phyloP scores from a whole-genome alignment of 441 rosid genomes.

The Brassica balearica region DNA sequence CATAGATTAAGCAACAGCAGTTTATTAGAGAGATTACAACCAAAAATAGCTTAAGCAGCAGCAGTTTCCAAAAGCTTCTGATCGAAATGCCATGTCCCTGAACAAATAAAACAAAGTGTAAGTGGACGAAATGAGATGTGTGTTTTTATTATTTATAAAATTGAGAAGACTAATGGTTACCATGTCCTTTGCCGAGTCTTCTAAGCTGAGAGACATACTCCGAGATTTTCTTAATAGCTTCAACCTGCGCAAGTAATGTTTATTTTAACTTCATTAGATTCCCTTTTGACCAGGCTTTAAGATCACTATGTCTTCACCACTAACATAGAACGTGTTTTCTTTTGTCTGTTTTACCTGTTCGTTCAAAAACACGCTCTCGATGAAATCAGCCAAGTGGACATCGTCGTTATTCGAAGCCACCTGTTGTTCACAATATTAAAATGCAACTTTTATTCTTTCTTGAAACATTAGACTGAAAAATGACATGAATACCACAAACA shows the following conservation, averaged over 20 bases:
- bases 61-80: slow-evolving; percentile 59
- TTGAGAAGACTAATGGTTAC: slow-evolving; percentile 41
- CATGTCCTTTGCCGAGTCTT: slow-evolving; percentile 84
- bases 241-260: slow-evolving; percentile 51
- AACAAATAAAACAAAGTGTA: slow-evolving; percentile 9
- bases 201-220: slow-evolving; percentile 82
- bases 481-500: not conserved
- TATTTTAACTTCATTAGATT: slow-evolving; percentile 27
- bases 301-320: slow-evolving; percentile 25
- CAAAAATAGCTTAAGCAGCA: slow-evolving; percentile 43
- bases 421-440: slow-evolving; percentile 48
- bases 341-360: slow-evolving; percentile 64
- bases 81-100: slow-evolving; percentile 84
- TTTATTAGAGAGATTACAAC: slow-evolving; percentile 21
- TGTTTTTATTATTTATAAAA: not conserved
- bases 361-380: slow-evolving; percentile 61
- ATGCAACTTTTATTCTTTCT: not conserved
- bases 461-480: not conserved
- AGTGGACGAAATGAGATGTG: slow-evolving; percentile 13
- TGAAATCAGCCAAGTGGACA: slow-evolving; percentile 67
- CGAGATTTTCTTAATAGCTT: slow-evolving; percentile 68
- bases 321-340: slow-evolving; percentile 33
- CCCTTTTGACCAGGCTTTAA: slow-evolving; percentile 13
- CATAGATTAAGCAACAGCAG: slow-evolving; percentile 43
- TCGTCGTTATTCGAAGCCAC: slow-evolving; percentile 69